Conservation (phyloP, 495 filamentous ascomycete genomes). For the Jackrogersella minutella region DNA sequence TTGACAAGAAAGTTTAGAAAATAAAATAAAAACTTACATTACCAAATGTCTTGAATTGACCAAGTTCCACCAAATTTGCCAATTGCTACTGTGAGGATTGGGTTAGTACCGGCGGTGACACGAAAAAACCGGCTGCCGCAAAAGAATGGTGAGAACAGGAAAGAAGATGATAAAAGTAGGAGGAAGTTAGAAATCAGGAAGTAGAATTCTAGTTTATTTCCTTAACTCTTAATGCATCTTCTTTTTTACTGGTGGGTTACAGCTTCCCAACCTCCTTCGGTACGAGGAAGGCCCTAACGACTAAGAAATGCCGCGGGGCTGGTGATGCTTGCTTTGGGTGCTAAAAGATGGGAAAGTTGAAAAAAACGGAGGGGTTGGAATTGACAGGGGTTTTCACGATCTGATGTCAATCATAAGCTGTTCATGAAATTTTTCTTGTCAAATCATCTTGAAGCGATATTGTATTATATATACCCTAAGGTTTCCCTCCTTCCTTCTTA, state of each 20-base stretch:
- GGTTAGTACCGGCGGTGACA: slow-evolving; percentile 17
- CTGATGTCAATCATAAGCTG: slow-evolving; percentile 21
- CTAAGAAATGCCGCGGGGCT: slow-evolving; percentile 46
- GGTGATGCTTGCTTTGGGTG: slow-evolving; percentile 30
- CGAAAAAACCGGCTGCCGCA: slow-evolving; percentile 12
- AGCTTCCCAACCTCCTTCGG: slow-evolving; percentile 44
- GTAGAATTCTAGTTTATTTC: slow-evolving; percentile 31
- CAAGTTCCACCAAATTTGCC: slow-evolving; percentile 18
- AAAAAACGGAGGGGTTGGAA: slow-evolving; percentile 44
- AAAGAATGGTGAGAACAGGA: slow-evolving; percentile 4
- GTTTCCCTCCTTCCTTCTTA: neutral
- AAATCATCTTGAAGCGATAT: slow-evolving; percentile 3
- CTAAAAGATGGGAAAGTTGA: slow-evolving; percentile 20
- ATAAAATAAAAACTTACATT: slow-evolving; percentile 17
- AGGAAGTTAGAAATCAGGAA: slow-evolving; percentile 10
- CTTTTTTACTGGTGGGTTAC: slow-evolving; percentile 36
- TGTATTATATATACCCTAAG: neutral
- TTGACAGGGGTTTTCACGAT: slow-evolving; percentile 35
- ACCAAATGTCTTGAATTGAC: slow-evolving; percentile 25
- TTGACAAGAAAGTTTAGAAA: neutral
- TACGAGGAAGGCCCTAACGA: slow-evolving; percentile 33
- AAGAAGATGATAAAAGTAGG: slow-evolving; percentile 15
- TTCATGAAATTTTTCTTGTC: neutral
- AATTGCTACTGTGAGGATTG: slow-evolving; percentile 10
- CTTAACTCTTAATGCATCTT: slow-evolving; percentile 37